Evolutionary conservation across 176 grass and related monocot genomes (phyloP).

Genomic region (Zizania latifolia): DNA sequence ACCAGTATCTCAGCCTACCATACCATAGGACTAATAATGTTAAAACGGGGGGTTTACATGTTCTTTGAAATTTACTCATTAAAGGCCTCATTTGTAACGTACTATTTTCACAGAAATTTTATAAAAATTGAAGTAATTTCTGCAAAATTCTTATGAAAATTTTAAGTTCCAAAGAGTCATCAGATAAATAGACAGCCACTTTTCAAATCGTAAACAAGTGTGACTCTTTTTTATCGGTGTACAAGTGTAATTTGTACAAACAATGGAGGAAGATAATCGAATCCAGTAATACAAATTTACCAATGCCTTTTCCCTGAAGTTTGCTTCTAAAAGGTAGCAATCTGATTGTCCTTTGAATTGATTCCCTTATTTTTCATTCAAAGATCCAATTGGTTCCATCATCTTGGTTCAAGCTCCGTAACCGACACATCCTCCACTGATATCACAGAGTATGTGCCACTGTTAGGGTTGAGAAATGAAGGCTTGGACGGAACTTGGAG

Average conservation of each 20-base stretch:
- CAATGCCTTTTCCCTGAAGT: neutral
- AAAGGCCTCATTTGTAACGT: too few relatives aligned
- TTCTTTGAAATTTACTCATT: too few relatives aligned
- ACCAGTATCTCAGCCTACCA: too few relatives aligned
- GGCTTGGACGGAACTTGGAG: slow-evolving; percentile 42
- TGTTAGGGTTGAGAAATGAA: slow-evolving; percentile 35
- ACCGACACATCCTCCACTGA: slow-evolving; percentile 40
- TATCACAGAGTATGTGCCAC: slow-evolving; percentile 1
- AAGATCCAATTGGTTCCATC: slow-evolving; percentile 10
- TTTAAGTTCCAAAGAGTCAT: too few relatives aligned
- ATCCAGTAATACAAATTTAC: neutral
- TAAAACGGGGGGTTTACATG: too few relatives aligned
- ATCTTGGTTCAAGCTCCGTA: slow-evolving; percentile 48
- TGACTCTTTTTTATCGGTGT: too few relatives aligned
- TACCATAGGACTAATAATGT: too few relatives aligned
- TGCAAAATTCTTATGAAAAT: too few relatives aligned
- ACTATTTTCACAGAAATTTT: too few relatives aligned
- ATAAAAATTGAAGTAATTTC: too few relatives aligned
- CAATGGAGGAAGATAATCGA: neutral
- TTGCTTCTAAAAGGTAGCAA: neutral
- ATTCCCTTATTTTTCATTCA: slow-evolving; percentile 33
- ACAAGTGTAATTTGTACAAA: neutral
- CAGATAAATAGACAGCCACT: neutral
- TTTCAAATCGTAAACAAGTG: neutral
- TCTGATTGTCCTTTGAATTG: neutral